Conservation (phyloP, 345 rosid genomes). For the Salix suchowensis region DNA sequence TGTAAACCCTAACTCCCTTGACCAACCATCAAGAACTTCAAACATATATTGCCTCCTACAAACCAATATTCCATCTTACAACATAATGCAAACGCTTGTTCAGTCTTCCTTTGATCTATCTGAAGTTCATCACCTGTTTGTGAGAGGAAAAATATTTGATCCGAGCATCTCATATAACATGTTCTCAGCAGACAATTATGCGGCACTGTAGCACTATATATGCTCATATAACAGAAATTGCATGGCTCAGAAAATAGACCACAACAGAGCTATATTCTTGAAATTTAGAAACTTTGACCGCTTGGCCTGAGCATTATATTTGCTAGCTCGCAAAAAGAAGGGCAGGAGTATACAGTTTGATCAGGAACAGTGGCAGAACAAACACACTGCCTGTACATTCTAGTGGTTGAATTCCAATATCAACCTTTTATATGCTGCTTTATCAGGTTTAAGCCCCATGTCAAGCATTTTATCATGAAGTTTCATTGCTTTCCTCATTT, state of each 20-base stretch:
- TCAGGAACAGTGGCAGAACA: not conserved
- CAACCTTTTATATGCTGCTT: conserved; percentile 48
- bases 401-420: conserved; percentile 44
- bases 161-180: not conserved
- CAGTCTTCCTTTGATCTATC: not conserved
- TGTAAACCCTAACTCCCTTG: not conserved
- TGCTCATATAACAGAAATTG: not conserved
- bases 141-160: not conserved
- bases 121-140: not conserved
- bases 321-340: not conserved
- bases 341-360: not conserved
- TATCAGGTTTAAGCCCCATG: conserved; percentile 58
- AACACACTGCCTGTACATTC: not conserved
- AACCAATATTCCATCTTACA: no score
- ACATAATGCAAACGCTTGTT: not conserved
- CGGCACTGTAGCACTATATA: not conserved
- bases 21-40: not conserved
- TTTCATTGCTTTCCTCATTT: conserved; percentile 66
- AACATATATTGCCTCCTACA: not conserved
- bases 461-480: conserved; percentile 68
- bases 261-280: no score
- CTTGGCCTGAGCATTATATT: no score
- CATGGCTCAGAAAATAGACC: no score
- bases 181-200: not conserved
- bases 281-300: no score